These are phyloP conservation scores for Serendipita vermifera DNA, from an alignment of 768 basidiomycete species.

Conservation along the genomic window DNA sequence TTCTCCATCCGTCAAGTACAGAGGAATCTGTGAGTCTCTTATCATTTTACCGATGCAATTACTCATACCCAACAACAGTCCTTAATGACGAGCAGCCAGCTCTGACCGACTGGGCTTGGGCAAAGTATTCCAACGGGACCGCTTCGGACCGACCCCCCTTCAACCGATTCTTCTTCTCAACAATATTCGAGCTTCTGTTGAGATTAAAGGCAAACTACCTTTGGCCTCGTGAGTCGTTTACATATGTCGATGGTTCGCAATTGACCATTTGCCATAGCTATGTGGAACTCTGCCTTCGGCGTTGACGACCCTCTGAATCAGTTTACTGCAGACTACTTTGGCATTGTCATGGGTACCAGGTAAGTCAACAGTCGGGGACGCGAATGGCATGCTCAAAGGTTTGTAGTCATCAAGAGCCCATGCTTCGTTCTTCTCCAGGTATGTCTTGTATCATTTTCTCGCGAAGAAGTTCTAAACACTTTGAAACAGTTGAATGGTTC, in stretches of 20 bases:
- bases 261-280: constrained; percentile 18
- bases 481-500: constrained; percentile 41
- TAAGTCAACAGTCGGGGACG: too few relatives aligned
- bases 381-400: too few relatives aligned
- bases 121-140: constrained; percentile 54
- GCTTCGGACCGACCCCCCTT: constrained; percentile 45
- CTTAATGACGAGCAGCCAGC: constrained; percentile 68
- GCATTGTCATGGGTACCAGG: constrained; percentile 64
- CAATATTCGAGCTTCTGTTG: constrained; percentile 53
- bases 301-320: constrained; percentile 51
- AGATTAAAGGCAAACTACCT: constrained; percentile 56
- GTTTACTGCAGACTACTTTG: constrained; percentile 47
- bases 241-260: too few relatives aligned
- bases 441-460: too few relatives aligned
- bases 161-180: constrained; percentile 47
- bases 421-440: constrained; percentile 53
- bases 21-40: constrained; percentile 35
- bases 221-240: too few relatives aligned
- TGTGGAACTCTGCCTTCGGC: constrained; percentile 33
- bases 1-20: constrained; percentile 52
- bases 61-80: constrained; percentile 25
- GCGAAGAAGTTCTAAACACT: too few relatives aligned
- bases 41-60: too few relatives aligned
- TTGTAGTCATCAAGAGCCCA: constrained; percentile 63
- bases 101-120: constrained; percentile 55